These are phyloP conservation scores for Claviceps africana DNA, from an alignment of 2,329 filamentous ascomycete genomes.

Conservation along the genomic window DNA sequence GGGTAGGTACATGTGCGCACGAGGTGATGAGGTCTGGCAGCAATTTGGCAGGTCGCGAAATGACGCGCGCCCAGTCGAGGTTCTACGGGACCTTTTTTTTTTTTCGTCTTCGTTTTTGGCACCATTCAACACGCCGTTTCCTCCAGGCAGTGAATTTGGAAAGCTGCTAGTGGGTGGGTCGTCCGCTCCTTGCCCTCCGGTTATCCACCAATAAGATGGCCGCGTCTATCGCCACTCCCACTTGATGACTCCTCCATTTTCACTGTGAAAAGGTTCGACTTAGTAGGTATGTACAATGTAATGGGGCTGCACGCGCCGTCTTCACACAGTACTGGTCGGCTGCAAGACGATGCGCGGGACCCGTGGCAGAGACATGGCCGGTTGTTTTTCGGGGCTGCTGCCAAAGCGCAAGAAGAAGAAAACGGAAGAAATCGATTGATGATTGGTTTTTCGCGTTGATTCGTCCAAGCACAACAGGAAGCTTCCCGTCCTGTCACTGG, in stretches of 20 bases:
- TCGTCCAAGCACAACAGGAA: too few relatives aligned
- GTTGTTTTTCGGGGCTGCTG: not conserved
- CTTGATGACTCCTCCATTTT: not conserved
- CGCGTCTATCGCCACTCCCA: not conserved
- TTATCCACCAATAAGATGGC: not conserved
- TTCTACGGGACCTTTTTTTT: not conserved
- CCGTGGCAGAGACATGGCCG: not conserved
- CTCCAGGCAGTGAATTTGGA: not conserved
- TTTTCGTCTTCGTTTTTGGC: not conserved
- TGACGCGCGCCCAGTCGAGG: not conserved
- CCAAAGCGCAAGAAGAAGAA: not conserved
- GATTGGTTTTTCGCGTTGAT: too few relatives aligned
- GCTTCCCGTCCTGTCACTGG: not conserved
- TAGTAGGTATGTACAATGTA: too few relatives aligned
- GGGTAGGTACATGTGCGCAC: not conserved
- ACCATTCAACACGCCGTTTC: not conserved
- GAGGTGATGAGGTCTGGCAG: not conserved
- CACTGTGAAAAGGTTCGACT: too few relatives aligned
- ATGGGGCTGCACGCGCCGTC: too few relatives aligned
- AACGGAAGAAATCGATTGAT: not conserved
- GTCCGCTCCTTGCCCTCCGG: too few relatives aligned
- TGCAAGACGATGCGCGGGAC: not conserved
- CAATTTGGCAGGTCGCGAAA: not conserved
- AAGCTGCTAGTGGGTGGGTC: not conserved
- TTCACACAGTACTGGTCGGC: too few relatives aligned